Evolutionary conservation across 305 asterid species (phyloP).

Genomic region (Ajuga reptans): DNA sequence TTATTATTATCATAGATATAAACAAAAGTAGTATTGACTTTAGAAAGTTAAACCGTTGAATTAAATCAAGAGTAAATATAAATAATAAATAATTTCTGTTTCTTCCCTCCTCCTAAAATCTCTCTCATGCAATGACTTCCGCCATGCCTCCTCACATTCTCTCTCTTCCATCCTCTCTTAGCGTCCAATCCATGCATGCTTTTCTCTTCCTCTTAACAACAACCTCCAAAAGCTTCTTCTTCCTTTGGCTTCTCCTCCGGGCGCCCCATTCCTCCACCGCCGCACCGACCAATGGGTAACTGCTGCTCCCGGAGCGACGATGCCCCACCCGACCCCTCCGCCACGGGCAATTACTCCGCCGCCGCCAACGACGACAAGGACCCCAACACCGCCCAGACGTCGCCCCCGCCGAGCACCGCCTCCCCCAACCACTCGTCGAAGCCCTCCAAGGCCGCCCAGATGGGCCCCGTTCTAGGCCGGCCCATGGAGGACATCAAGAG

Average conservation of each 20-base stretch:
- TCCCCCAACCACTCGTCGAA: constrained; percentile 16
- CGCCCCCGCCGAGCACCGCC: not conserved
- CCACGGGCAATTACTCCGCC: not conserved
- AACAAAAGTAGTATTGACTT: not conserved
- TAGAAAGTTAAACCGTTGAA: not conserved
- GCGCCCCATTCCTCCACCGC: constrained; percentile 13
- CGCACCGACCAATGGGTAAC: constrained; percentile 30
- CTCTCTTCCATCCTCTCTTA: constrained; percentile 3
- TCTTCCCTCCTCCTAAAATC: constrained; percentile 25
- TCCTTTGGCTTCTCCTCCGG: constrained; percentile 25
- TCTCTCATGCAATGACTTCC: constrained; percentile 27
- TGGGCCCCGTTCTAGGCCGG: constrained; percentile 47
- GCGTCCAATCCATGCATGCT: constrained; percentile 23
- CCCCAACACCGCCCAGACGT: not conserved
- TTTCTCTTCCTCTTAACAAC: constrained; percentile 24
- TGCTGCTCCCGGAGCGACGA: constrained; percentile 41
- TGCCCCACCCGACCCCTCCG: constrained; percentile 11
- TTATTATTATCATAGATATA: too few relatives aligned
- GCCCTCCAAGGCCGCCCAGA: constrained; percentile 24
- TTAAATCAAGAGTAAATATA: not conserved
- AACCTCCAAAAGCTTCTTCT: constrained; percentile 11
- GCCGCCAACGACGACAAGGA: not conserved
- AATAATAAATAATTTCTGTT: not conserved
- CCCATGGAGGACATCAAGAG: constrained; percentile 47
- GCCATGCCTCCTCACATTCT: not conserved